These are phyloP conservation scores for Chamaecyparis obtusa DNA, from an alignment of 75 land plant species.

Conservation along the genomic window DNA sequence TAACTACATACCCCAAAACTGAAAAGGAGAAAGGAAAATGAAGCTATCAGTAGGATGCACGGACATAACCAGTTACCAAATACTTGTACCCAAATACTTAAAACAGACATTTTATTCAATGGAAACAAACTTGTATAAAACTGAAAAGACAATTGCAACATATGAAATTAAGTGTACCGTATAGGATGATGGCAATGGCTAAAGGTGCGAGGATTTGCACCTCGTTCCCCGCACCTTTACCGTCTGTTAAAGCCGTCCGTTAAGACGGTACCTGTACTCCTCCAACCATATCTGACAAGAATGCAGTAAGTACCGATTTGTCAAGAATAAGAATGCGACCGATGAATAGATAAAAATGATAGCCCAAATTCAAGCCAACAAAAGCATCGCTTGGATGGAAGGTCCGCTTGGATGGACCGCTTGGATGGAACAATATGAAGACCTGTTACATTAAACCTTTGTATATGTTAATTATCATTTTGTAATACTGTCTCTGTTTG, in stretches of 20 bases:
- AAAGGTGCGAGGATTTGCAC: too few species aligned
- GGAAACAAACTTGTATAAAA: not conserved
- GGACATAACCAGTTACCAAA: constrained; percentile 5
- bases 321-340: too few species aligned
- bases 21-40: not conserved
- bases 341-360: too few species aligned
- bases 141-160: not conserved
- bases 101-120: not conserved
- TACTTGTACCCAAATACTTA: not conserved
- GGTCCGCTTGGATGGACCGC: too few species aligned
- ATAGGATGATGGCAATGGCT: constrained; percentile 43
- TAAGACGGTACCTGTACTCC: constrained; percentile 28
- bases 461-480: too few species aligned
- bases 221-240: constrained; percentile 26
- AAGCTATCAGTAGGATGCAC: not conserved
- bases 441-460: too few species aligned
- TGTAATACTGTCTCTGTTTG: too few species aligned
- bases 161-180: constrained; percentile 28
- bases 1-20: constrained; percentile 20
- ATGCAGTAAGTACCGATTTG: too few species aligned
- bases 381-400: too few species aligned
- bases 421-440: too few species aligned
- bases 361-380: too few species aligned
- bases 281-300: too few species aligned
- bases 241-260: constrained; percentile 25